phyloP scores from a whole-genome alignment of 164 flowering plant species.

The Sextonia rubra region DNA sequence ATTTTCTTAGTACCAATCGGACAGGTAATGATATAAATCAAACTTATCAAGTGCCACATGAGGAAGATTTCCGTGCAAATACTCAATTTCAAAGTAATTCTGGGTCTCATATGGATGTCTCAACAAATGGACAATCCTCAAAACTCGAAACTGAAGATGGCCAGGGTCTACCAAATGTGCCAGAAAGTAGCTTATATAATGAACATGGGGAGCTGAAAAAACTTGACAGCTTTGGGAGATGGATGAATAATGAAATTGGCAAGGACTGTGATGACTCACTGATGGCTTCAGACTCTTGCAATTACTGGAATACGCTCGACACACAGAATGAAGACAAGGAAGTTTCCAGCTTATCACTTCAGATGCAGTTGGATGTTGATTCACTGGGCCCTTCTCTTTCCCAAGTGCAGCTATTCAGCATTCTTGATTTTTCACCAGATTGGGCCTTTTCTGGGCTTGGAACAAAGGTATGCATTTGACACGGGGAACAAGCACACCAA shows the following conservation, averaged over 20 bases:
- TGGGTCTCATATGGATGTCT: constrained; percentile 11
- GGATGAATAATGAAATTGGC: constrained; percentile 72
- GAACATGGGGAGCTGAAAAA: constrained; percentile 41
- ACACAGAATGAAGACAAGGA: constrained; percentile 45
- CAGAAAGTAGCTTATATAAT: constrained; percentile 12
- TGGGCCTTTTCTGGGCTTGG: constrained; percentile 52
- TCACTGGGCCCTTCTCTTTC: constrained; percentile 62
- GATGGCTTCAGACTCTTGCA: constrained; percentile 58
- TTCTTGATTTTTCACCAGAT: constrained; percentile 60
- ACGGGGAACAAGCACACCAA: background rate
- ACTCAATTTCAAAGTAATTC: constrained; percentile 14
- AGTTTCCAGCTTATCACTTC: constrained; percentile 49
- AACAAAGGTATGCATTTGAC: constrained; percentile 42
- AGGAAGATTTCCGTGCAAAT: constrained; percentile 16
- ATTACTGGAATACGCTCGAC: constrained; percentile 52
- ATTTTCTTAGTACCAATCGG: constrained; percentile 7
- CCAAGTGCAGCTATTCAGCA: constrained; percentile 59
- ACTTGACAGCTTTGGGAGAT: constrained; percentile 69
- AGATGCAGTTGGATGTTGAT: constrained; percentile 53
- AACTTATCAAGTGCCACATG: constrained; percentile 21
- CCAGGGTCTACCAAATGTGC: constrained; percentile 7
- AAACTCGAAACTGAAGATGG: constrained; percentile 11
- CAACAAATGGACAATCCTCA: constrained; percentile 15
- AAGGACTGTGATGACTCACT: constrained; percentile 58
- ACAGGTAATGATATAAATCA: constrained; percentile 2